Conservation (phyloP, 2,329 filamentous ascomycete genomes). For the Monosporascus sp. region DNA sequence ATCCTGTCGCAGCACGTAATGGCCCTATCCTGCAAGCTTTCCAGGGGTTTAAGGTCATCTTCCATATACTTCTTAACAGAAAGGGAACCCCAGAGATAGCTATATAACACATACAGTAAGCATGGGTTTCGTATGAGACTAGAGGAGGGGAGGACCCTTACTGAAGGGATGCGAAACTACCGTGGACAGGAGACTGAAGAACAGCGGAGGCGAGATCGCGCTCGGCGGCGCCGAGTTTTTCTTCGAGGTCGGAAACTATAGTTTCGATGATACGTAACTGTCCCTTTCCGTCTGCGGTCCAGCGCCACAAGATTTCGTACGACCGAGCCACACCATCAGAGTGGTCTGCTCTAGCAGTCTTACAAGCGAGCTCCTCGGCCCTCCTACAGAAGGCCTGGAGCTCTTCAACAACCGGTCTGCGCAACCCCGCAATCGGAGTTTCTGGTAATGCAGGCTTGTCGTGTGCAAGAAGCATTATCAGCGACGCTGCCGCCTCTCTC, state of each 20-base stretch:
- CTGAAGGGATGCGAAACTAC: constrained; percentile 62
- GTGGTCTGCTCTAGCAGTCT: constrained; percentile 81
- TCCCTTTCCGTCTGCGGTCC: constrained; percentile 39
- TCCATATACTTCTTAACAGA: constrained; percentile 35
- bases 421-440: constrained; percentile 4
- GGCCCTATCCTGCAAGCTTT: constrained; percentile 48
- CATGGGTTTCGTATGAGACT: neutral
- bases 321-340: constrained; percentile 83
- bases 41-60: constrained; percentile 30
- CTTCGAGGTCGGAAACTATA: constrained; percentile 58
- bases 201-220: constrained; percentile 62
- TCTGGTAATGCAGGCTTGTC: constrained; percentile 22
- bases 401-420: constrained; percentile 22
- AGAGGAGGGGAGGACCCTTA: constrained; percentile 26
- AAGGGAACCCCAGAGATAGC: constrained; percentile 50
- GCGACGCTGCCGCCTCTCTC: constrained; percentile 50
- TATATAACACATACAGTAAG: constrained; percentile 17
- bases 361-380: constrained; percentile 55
- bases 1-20: constrained; percentile 59
- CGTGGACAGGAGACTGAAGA: constrained; percentile 61
- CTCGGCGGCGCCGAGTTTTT: constrained; percentile 59
- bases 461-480: constrained; percentile 46
- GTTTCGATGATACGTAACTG: constrained; percentile 48
- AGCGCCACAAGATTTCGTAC: constrained; percentile 63
- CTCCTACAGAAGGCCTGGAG: constrained; percentile 44